These are phyloP conservation scores for Diutina ranongensis DNA, from an alignment of 1,139 yeast genomes.

Conservation along the genomic window DNA sequence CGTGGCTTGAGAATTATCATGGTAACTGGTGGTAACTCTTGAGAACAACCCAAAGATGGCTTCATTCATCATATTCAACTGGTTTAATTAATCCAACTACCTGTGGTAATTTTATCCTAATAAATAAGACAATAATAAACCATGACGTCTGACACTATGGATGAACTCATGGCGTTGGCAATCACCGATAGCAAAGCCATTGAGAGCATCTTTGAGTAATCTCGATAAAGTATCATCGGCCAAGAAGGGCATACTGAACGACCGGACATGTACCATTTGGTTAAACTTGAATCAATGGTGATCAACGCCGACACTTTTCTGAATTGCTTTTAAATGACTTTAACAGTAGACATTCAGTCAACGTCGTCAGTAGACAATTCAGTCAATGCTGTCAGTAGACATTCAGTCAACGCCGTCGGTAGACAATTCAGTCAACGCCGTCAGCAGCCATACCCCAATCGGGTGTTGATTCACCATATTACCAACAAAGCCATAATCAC, in stretches of 20 bases:
- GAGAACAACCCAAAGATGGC: conserved; percentile 31
- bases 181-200: conserved; percentile 21
- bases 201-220: background rate
- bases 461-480: conserved; percentile 22
- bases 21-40: conserved; percentile 35
- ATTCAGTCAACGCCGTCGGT: no score
- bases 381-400: no score
- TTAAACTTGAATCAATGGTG: conserved; percentile 47
- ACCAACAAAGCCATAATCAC: conserved; percentile 32
- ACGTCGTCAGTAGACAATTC: no score
- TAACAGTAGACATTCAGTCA: no score
- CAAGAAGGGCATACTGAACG: no score
- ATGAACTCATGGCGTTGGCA: no score
- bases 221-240: no score
- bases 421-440: conserved; percentile 14
- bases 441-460: conserved; percentile 14
- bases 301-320: conserved; percentile 44
- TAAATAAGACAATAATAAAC: no score
- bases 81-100: conserved; percentile 13
- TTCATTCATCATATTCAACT: conserved; percentile 23
- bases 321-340: conserved; percentile 34
- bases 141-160: no score
- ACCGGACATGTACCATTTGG: conserved; percentile 38
- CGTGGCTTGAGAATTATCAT: conserved; percentile 47
- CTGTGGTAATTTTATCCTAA: conserved; percentile 13